These are phyloP conservation scores for Breviolum minutum DNA, from an alignment of 73 alveolate genomes.

Conservation along the genomic window DNA sequence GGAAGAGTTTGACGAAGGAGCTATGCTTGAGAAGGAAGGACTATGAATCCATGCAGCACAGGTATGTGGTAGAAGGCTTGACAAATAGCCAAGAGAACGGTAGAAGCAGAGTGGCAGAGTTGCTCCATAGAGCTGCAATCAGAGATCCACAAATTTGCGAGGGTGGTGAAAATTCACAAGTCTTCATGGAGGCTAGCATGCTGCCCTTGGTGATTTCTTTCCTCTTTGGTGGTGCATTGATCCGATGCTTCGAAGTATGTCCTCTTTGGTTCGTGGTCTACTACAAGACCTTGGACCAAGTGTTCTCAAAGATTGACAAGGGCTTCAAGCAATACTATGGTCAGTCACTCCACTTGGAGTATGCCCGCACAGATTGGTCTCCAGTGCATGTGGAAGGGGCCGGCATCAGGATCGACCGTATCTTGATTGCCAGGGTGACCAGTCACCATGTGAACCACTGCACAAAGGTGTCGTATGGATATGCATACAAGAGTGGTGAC, in stretches of 20 bases:
- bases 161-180: constrained; percentile 87
- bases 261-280: constrained; percentile 89
- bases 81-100: constrained; percentile 61
- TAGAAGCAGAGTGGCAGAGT: constrained; percentile 51
- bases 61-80: constrained; percentile 75
- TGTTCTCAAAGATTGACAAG: constrained; percentile 89
- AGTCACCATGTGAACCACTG: constrained; percentile 92
- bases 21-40: constrained; percentile 66
- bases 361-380: constrained; percentile 88
- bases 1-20: constrained; percentile 88
- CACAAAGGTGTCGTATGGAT: constrained; percentile 86
- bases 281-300: constrained; percentile 89
- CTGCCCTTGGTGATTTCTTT: constrained; percentile 88
- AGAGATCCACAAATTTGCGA: constrained; percentile 48
- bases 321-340: constrained; percentile 92
- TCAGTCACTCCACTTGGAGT: constrained; percentile 83
- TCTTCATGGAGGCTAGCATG: constrained; percentile 94
- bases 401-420: constrained; percentile 81
- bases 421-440: constrained; percentile 82
- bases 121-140: constrained; percentile 74
- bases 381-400: constrained; percentile 94
- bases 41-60: constrained; percentile 91
- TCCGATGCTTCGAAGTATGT: constrained; percentile 89
- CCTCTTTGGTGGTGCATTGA: constrained; percentile 77
- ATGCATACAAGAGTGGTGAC: constrained; percentile 92